Conservation (phyloP, 2,329 filamentous ascomycete genomes). For the Apiospora phragmitis region DNA sequence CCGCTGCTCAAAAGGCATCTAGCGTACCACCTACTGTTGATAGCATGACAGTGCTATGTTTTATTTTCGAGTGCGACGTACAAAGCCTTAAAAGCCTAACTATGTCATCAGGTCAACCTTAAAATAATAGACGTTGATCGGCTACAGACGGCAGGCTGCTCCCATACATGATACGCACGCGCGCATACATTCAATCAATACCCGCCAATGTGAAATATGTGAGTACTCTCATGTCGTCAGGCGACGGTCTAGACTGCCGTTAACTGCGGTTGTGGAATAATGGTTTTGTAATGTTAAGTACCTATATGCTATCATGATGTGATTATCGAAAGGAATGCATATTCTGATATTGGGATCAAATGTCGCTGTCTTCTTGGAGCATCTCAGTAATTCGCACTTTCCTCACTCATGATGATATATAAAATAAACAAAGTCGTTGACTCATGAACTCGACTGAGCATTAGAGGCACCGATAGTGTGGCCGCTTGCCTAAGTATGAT, state of each 20-base stretch:
- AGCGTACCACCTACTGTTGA: neutral
- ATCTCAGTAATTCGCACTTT: neutral
- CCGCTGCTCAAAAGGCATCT: neutral
- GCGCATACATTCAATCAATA: neutral
- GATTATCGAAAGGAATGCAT: neutral
- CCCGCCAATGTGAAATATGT: neutral
- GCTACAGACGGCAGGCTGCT: neutral
- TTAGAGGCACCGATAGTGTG: neutral
- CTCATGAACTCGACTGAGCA: neutral
- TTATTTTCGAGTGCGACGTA: neutral
- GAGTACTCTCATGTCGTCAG: neutral
- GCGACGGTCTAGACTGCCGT: neutral
- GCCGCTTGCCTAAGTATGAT: neutral
- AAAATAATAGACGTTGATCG: neutral
- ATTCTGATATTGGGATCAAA: neutral
- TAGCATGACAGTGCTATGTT: neutral
- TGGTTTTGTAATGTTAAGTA: neutral
- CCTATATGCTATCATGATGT: neutral
- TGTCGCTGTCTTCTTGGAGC: neutral
- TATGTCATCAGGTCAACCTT: constrained; percentile 4
- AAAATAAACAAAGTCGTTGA: neutral
- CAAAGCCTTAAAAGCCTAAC: neutral
- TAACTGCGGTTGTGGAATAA: neutral
- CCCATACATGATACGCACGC: neutral
- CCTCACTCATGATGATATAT: neutral